These are phyloP conservation scores for Fagus crenata DNA, from an alignment of 306 rosid species.

Conservation along the genomic window DNA sequence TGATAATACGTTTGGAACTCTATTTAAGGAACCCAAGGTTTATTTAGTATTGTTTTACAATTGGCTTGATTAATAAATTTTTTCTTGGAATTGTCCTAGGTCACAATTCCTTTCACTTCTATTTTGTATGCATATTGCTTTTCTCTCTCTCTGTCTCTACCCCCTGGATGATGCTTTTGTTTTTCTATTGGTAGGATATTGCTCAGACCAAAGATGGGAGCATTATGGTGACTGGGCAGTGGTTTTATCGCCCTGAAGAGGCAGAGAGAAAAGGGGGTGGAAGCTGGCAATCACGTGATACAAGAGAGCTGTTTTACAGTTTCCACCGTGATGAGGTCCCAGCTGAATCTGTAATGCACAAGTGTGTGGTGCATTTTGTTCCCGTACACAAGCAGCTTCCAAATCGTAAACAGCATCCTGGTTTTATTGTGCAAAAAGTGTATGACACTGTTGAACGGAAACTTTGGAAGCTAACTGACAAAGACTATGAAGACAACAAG, in stretches of 20 bases:
- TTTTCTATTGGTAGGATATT: slow-evolving; percentile 63
- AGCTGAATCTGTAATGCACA: slow-evolving; percentile 96
- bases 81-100: too few species aligned
- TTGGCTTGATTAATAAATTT: too few species aligned
- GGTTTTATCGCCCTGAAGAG: slow-evolving; percentile 99
- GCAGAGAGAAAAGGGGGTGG: slow-evolving; percentile 86
- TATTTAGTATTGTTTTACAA: too few species aligned
- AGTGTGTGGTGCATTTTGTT: slow-evolving; percentile 87
- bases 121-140: background rate
- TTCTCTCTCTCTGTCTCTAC: background rate
- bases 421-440: slow-evolving; percentile 88
- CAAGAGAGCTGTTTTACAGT: slow-evolving; percentile 92
- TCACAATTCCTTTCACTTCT: slow-evolving; percentile 4
- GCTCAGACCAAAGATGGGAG: slow-evolving; percentile 51
- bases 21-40: too few species aligned
- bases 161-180: slow-evolving; percentile 25
- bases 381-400: slow-evolving; percentile 87
- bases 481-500: slow-evolving; percentile 75
- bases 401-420: slow-evolving; percentile 80
- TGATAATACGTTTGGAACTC: too few species aligned
- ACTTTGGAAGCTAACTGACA: slow-evolving; percentile 89
- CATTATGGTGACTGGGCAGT: slow-evolving; percentile 80
- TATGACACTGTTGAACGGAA: slow-evolving; percentile 87
- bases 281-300: slow-evolving; percentile 86
- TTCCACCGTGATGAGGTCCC: slow-evolving; percentile 95